Conservation (phyloP, 805 yeast genomes). For the Kazachstania africana region DNA sequence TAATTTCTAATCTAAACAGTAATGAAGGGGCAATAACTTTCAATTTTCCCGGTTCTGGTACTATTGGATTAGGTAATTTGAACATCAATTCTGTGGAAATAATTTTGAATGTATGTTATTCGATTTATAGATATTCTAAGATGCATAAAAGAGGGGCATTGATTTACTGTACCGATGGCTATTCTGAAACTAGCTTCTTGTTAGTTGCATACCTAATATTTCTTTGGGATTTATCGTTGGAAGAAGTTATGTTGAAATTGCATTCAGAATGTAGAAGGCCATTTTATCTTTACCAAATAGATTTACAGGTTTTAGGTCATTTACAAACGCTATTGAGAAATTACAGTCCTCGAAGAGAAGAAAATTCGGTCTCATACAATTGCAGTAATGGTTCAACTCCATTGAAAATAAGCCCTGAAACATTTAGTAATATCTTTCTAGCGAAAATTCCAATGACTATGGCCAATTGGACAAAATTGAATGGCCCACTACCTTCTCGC, state of each 20-base stretch:
- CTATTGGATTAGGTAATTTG: conserved; percentile 64
- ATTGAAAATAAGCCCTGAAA: conserved; percentile 19
- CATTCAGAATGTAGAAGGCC: conserved; percentile 64
- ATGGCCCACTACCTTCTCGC: conserved; percentile 74
- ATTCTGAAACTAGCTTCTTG: conserved; percentile 79
- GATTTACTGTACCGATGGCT: conserved; percentile 80
- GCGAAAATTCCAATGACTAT: conserved; percentile 15
- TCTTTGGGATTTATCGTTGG: conserved; percentile 44
- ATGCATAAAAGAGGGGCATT: conserved; percentile 24
- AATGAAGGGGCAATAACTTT: conserved; percentile 19
- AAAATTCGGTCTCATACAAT: conserved; percentile 2
- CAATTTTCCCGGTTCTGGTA: conserved; percentile 79
- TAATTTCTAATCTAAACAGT: conserved; percentile 3
- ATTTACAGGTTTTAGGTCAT: conserved; percentile 52
- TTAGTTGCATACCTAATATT: conserved; percentile 62
- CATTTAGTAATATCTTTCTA: conserved; percentile 27
- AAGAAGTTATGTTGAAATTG: conserved; percentile 53
- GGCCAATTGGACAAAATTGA: conserved; percentile 23
- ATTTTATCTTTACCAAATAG: conserved; percentile 71
- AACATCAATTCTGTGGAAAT: conserved; percentile 55
- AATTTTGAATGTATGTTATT: conserved; percentile 55
- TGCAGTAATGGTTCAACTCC: neutral
- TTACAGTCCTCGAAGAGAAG: conserved; percentile 40
- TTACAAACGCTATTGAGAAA: conserved; percentile 49
- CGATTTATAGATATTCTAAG: conserved; percentile 23